phyloP scores from a whole-genome alignment of 805 yeast genomes.

The Priceomyces melissophilus region DNA sequence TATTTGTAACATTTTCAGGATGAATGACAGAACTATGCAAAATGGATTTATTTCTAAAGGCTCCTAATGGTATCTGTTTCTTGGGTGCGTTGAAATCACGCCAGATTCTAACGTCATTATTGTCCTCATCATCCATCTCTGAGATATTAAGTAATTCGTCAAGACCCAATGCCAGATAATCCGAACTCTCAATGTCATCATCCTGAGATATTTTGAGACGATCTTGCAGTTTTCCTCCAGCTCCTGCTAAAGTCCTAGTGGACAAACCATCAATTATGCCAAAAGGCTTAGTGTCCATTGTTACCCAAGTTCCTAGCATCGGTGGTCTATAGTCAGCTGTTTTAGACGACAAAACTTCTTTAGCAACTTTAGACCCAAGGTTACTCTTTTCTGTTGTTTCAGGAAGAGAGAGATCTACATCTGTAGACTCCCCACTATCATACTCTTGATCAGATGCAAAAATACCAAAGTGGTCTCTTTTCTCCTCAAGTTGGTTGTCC shows the following conservation, averaged over 20 bases:
- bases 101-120: constrained; percentile 51
- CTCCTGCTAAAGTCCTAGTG: constrained; percentile 61
- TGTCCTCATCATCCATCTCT: constrained; percentile 73
- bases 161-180: constrained; percentile 44
- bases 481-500: constrained; percentile 2
- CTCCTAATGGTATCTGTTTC: constrained; percentile 73
- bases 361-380: constrained; percentile 75
- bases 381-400: constrained; percentile 52
- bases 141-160: constrained; percentile 88
- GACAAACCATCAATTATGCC: constrained; percentile 94
- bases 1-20: constrained; percentile 20
- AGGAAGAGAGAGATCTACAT: constrained; percentile 84
- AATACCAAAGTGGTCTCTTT: constrained; percentile 2
- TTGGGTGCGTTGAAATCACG: constrained; percentile 42
- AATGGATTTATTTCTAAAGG: constrained; percentile 73
- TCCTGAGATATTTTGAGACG: constrained; percentile 8
- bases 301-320: constrained; percentile 86
- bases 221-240: constrained; percentile 11
- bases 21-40: constrained; percentile 24
- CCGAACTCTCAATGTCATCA: constrained; percentile 10
- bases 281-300: constrained; percentile 74
- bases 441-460: constrained; percentile 20
- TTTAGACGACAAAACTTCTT: constrained; percentile 87
- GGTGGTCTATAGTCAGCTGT: constrained; percentile 89
- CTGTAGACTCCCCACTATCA: constrained; percentile 87